Base-by-base conservation (phyloP, 177 flowering plant species). In the Telopea speciosissima region DNA sequence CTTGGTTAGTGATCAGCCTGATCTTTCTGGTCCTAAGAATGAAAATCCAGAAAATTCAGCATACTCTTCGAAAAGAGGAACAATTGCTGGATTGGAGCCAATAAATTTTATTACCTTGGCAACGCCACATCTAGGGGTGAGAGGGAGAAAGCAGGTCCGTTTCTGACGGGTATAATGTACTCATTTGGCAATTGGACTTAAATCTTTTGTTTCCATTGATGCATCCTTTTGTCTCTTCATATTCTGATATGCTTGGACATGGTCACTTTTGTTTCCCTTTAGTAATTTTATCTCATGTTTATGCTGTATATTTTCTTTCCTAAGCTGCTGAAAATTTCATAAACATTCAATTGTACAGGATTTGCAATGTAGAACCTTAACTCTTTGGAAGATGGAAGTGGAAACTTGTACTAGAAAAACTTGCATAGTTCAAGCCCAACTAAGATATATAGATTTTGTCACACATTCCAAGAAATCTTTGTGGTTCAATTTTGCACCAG, bases 121-220 rank as follows among this genome's bases (percentile, higher is more conserved):
- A 70, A 89, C 92, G 69, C 99, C 99, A 67, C 99, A 94, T 86
- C 92, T 94, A 70, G 98, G 98, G 22, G 97, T 92, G 69, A 86
- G 92, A 78, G 97, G 99, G 62, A 90, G 78, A 79, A 89, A 84
- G 68, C 99, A 94, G 99, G 99, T 94, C 54, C 17, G 54, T 49
- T 49, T 49, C 54, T 49, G 54, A 49, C 4, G 54, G 54, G 54
- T 49, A 49, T 49, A 49, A 49, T 19, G 3, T 49, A 13, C 54
- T 16, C 19, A 49, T 49, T 16, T 49, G 54, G 3, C 8, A 11
- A 49, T 49, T 49, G 54, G 14, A 12, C 17, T 49, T 3, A 10
- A 49, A 17, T 12, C 19, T 49, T 49, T 12, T 49, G 3, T 49
- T 16, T 49, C 54, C 54, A 49, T 49, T 49, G 54, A 12, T 16